Conservation (phyloP, 495 filamentous ascomycete genomes). For the Penicillium paxilli region DNA sequence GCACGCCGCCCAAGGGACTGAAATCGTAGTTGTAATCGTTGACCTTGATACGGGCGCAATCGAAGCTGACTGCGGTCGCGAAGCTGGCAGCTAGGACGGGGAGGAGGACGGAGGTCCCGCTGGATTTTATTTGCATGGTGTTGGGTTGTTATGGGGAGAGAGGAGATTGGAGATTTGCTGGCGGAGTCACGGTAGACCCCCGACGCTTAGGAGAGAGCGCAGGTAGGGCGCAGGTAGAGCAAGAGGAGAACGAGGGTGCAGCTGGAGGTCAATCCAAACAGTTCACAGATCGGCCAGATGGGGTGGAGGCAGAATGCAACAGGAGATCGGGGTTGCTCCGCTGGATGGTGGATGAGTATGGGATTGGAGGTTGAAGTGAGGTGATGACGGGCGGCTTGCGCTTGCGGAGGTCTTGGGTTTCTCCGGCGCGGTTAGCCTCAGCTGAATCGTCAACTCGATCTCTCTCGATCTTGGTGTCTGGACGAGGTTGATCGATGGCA, state of each 20-base stretch:
- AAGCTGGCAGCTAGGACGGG: conserved; percentile 44
- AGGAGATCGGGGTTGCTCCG: background rate
- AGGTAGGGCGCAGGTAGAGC: too few relatives aligned
- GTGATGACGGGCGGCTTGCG: conserved; percentile 19
- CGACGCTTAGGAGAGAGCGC: too few relatives aligned
- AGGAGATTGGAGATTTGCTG: background rate
- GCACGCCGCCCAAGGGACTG: conserved; percentile 66
- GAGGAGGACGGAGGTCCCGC: conserved; percentile 44
- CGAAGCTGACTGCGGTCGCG: conserved; percentile 47
- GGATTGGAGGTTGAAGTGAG: conserved; percentile 2
- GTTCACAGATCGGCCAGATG: background rate
- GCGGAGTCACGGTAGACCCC: background rate
- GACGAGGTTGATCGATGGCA: too few relatives aligned
- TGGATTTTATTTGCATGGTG: conserved; percentile 44
- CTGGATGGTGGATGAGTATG: too few relatives aligned
- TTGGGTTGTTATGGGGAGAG: background rate
- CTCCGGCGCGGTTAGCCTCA: conserved; percentile 16
- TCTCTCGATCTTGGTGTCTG: too few relatives aligned
- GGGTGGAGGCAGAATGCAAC: background rate
- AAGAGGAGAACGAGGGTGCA: background rate
- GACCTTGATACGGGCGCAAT: conserved; percentile 62
- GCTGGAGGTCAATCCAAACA: too few relatives aligned
- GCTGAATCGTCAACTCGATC: too few relatives aligned
- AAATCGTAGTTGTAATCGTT: conserved; percentile 66
- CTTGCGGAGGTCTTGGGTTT: conserved; percentile 29